phyloP scores from a whole-genome alignment of 2,329 filamentous ascomycete species.

The Fusarium sp. region DNA sequence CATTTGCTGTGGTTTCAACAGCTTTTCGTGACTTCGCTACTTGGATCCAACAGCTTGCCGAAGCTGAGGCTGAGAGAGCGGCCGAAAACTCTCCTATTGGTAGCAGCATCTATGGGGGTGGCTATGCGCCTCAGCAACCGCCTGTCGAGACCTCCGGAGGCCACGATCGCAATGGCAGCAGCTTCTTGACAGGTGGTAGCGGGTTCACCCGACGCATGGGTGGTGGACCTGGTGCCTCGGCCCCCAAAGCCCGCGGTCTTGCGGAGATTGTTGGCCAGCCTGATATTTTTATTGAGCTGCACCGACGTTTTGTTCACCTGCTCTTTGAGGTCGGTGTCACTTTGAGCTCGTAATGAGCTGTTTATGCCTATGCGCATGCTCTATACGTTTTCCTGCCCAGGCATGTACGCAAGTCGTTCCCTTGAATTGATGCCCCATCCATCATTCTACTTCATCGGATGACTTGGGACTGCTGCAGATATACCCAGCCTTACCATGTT shows the following conservation, averaged over 20 bases:
- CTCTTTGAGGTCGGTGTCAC: conserved; percentile 69
- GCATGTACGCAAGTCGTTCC: conserved; percentile 13
- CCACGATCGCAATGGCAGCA: conserved; percentile 60
- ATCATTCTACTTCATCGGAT: conserved; percentile 5
- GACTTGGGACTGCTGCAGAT: conserved; percentile 26
- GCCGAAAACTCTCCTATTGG: conserved; percentile 58
- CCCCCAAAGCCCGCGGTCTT: conserved; percentile 69
- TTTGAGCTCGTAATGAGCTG: conserved; percentile 58
- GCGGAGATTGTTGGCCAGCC: conserved; percentile 74
- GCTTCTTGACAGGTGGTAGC: conserved; percentile 67
- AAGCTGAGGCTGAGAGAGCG: conserved; percentile 69
- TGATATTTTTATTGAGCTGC: conserved; percentile 76
- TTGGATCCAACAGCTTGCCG: conserved; percentile 74
- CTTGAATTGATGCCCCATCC: background rate
- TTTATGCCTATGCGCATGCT: conserved; percentile 39
- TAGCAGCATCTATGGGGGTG: conserved; percentile 55
- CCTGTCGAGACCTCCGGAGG: conserved; percentile 49
- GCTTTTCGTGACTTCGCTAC: conserved; percentile 73
- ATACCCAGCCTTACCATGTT: conserved; percentile 28
- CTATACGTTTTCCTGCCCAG: conserved; percentile 46
- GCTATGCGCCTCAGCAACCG: conserved; percentile 45
- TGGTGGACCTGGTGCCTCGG: conserved; percentile 65
- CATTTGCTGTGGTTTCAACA: conserved; percentile 70
- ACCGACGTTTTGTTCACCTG: conserved; percentile 71
- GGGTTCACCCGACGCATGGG: conserved; percentile 70